Evolutionary conservation across 1,139 yeast genomes (phyloP).

Genomic region (Arxiozyma heterogenica): DNA sequence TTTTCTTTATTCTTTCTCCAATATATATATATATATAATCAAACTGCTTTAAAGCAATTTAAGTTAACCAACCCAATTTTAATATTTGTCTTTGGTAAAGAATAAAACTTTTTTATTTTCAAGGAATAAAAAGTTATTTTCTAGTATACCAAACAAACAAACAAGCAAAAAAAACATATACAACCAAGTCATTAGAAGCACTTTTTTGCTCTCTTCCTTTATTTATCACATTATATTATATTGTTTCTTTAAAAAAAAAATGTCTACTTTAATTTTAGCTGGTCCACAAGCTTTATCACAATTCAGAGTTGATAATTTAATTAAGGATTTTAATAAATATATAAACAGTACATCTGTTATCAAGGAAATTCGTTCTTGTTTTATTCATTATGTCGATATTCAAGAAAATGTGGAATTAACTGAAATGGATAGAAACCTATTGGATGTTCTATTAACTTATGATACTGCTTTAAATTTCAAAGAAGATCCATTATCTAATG

Average conservation of each 20-base stretch:
- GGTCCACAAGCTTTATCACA: slow-evolving; percentile 89
- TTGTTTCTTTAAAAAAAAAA: slow-evolving; percentile 5
- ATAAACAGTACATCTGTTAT: slow-evolving; percentile 43
- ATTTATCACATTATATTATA: too few relatives aligned
- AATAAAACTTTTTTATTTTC: not conserved
- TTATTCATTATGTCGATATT: slow-evolving; percentile 67
- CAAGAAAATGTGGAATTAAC: slow-evolving; percentile 33
- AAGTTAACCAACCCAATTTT: not conserved
- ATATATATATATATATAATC: not conserved
- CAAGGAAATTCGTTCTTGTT: slow-evolving; percentile 61
- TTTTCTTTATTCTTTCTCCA: not conserved
- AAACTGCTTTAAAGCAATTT: not conserved
- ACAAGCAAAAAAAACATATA: not conserved
- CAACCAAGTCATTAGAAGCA: too few relatives aligned
- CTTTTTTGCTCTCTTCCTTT: not conserved
- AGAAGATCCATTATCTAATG: slow-evolving; percentile 39
- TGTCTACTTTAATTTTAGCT: slow-evolving; percentile 55
- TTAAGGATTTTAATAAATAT: slow-evolving; percentile 63
- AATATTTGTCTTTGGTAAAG: not conserved
- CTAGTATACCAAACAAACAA: not conserved
- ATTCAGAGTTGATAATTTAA: slow-evolving; percentile 69
- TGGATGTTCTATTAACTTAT: slow-evolving; percentile 62
- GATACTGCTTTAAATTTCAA: slow-evolving; percentile 54
- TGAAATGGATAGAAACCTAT: slow-evolving; percentile 38
- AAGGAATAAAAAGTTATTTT: not conserved